phyloP scores from a whole-genome alignment of 2,329 filamentous ascomycete species.

The Fusarium nanum region DNA sequence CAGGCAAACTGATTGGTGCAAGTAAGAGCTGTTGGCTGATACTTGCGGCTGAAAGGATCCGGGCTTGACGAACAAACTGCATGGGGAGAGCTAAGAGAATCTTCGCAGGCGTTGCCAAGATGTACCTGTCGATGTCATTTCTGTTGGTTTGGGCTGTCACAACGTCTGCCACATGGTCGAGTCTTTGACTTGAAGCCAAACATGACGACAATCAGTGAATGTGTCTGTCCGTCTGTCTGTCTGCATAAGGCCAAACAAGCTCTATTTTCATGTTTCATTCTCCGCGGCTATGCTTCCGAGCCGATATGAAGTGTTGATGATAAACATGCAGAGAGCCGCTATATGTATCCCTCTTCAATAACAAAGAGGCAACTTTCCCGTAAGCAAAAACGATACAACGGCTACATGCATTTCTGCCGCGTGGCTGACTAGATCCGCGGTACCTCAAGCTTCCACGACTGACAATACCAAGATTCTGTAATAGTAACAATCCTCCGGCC shows the following conservation, averaged over 20 bases:
- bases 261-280: neutral
- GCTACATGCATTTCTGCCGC: conserved; percentile 28
- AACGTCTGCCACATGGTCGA: neutral
- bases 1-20: neutral
- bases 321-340: neutral
- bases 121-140: neutral
- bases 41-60: neutral
- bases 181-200: neutral
- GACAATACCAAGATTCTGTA: neutral
- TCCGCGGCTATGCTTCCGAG: neutral
- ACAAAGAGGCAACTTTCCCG: neutral
- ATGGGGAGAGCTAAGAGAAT: neutral
- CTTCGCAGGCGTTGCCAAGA: conserved; percentile 3
- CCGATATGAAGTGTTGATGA: neutral
- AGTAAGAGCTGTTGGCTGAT: neutral
- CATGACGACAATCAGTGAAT: neutral
- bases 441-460: conserved; percentile 13
- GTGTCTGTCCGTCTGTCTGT: neutral
- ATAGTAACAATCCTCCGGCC: neutral
- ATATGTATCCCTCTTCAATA: neutral
- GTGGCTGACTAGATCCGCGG: conserved; percentile 35
- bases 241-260: neutral
- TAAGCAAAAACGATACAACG: neutral
- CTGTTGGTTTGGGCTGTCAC: neutral
- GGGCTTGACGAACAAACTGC: neutral